Evolutionary conservation across 73 alveolate genomes (phyloP), one percentile per base, ranked within the genome.

Genomic region (Halteria grandinella): DNA sequence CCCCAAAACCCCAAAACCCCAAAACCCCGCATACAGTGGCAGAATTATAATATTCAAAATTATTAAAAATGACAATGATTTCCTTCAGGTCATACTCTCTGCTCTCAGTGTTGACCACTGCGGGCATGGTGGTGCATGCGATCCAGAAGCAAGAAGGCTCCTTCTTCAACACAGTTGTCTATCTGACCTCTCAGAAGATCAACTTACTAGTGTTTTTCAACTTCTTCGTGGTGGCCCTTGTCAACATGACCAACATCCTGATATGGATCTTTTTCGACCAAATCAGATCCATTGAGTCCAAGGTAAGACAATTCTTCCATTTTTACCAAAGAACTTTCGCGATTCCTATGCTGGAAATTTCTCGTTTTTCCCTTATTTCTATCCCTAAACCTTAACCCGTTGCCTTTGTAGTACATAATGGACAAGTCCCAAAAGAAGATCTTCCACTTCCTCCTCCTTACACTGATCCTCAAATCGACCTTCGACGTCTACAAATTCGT

Each of bases 361-460:
- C n/a, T n/a, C n/a, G n/a, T n/a, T n/a, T n/a, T n/a, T n/a, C n/a
- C n/a, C n/a, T n/a, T n/a, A n/a, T n/a, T n/a, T n/a, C n/a, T n/a
- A n/a, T n/a, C n/a, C n/a, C n/a, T n/a, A n/a, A 36, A 36, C 47
- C 47, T 11, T 36, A 36, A 11, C 47, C 11, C n/a, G 5, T 36
- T 11, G n/a, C 11, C 11, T 5, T 36, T 53, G 33, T 66, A 66
- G 81, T 66, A 66, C 31, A 10, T 66, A 1, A 24, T 40, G 50
- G 81, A 48, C n/a, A 66, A 66, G 39, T 43, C 66, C 17, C 54
- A 66, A 29, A 66, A 43, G 81, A 66, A 66, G 39, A 29, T 66
- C 11, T 45, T 66, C 48, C 81, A 66, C 54, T 43, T 66, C 32
- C 25, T 66, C 10, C 39, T 66, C n/a, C 33, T 66, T n/a, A n/a